These are phyloP conservation scores for Xylaria acuta DNA, from an alignment of 495 filamentous ascomycete genomes.

Conservation along the genomic window DNA sequence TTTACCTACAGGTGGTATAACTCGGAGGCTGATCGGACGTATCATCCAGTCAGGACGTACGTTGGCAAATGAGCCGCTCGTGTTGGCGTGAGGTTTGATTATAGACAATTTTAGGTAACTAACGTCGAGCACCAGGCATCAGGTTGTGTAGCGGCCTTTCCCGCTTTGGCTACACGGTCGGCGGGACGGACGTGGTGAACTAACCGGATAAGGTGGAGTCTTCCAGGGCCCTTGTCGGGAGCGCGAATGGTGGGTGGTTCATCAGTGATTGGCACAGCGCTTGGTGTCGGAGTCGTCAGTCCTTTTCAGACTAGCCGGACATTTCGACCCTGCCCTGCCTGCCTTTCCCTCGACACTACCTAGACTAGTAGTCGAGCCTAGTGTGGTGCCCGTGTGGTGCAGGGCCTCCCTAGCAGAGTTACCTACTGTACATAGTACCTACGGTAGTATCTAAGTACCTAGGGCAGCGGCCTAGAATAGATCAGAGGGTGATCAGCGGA, in stretches of 20 bases:
- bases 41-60: neutral
- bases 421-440: too few relatives aligned
- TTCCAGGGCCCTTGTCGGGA: neutral
- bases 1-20: neutral
- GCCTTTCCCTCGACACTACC: too few relatives aligned
- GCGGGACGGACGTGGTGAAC: neutral
- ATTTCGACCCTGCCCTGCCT: conserved; percentile 3
- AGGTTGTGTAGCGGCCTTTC: conserved; percentile 16
- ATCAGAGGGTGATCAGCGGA: conserved; percentile 23
- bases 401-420: too few relatives aligned
- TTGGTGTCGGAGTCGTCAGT: neutral
- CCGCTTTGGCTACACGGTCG: conserved; percentile 1
- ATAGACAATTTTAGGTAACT: conserved; percentile 6
- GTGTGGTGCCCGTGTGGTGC: neutral
- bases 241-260: neutral
- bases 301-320: neutral
- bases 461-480: conserved; percentile 22
- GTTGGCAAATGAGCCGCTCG: neutral
- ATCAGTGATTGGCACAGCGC: neutral
- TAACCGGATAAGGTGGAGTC: neutral
- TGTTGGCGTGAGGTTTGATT: conserved; percentile 15
- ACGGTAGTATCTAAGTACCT: too few relatives aligned
- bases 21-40: conserved; percentile 10
- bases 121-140: neutral
- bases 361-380: neutral